Base-by-base conservation (phyloP, 2,329 filamentous ascomycete genomes). In the Thielaviopsis musarum region DNA sequence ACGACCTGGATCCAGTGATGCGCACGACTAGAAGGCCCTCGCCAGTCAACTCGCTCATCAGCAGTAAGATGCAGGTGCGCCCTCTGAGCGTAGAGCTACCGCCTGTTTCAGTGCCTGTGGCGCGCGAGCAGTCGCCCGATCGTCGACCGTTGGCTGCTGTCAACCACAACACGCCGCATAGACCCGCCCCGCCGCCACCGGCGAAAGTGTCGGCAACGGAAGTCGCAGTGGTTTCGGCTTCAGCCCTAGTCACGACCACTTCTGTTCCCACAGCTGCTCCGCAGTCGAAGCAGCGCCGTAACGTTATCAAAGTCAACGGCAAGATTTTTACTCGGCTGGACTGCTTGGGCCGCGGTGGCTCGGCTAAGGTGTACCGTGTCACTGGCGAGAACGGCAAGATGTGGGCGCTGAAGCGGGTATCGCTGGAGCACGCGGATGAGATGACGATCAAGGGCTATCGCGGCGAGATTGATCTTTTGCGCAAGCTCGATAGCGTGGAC, bases 191-290 rank as follows among this genome's bases (percentile, higher is more conserved):
- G 0, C 85, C 82, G 0, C 91, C 91, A 2, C 90, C 90, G 7
- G 91, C 93, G 0, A 97, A 96, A 71, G 97, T 97, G 91, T 93
- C 88, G 1, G 86, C 95, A 7, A 74, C 96, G n/a, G 90, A 97
- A 65, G 85, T 91, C 2, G 91, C 90, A 1, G 96, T 91, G 1
- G 82, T 86, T 1, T 84, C 45, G 9, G 38, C 38, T n/a, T 45
- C 38, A 12, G 89, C 87, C 3, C 91, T 91, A 15, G 87, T 89
- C 26, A 83, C 87, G 4, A 84, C 87, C 0, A 83, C 88, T 2
- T 79, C 82, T 3, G 56, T 48, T 24, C 49, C 58, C 3, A 49
- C 59, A 28, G 49, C 59, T 7, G 59, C 59, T 7, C 57, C 57
- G 10, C 87, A 91, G 67, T 75, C 75, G 22, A 79, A 78, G 69